Evolutionary conservation across 1,284 basidiomycete genomes (phyloP).

Genomic region (Coniophora puteana): DNA sequence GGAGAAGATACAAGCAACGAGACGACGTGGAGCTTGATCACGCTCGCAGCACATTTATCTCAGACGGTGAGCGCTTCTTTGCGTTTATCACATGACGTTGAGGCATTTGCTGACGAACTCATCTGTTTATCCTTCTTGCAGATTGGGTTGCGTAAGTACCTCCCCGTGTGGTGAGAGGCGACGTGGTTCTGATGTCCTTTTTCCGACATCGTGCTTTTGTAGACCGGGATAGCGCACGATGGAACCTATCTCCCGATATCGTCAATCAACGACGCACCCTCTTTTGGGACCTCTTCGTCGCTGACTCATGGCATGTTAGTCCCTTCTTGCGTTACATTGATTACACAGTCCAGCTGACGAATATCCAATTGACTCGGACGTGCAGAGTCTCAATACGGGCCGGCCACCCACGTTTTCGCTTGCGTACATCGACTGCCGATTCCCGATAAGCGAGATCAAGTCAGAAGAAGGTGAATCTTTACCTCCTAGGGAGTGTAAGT

Average conservation of each 20-base stretch:
- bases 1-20: slow-evolving; percentile 48
- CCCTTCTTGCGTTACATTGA: slow-evolving; percentile 1
- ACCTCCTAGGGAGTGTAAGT: slow-evolving; percentile 22
- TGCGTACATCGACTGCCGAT: slow-evolving; percentile 54
- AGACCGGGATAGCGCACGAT: slow-evolving; percentile 58
- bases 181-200: slow-evolving; percentile 12
- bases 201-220: slow-evolving; percentile 7
- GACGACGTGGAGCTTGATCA: slow-evolving; percentile 57
- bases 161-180: slow-evolving; percentile 9
- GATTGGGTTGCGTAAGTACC: slow-evolving; percentile 54
- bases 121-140: slow-evolving; percentile 28
- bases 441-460: slow-evolving; percentile 38
- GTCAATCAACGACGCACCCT: slow-evolving; percentile 50
- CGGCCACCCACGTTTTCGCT: slow-evolving; percentile 58
- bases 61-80: slow-evolving; percentile 47
- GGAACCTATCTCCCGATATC: slow-evolving; percentile 50
- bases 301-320: slow-evolving; percentile 48
- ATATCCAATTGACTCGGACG: slow-evolving; percentile 9
- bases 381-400: slow-evolving; percentile 56
- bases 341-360: not conserved
- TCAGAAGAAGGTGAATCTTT: slow-evolving; percentile 24
- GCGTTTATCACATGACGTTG: slow-evolving; percentile 7
- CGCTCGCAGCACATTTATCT: slow-evolving; percentile 50
- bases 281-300: slow-evolving; percentile 55
- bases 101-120: slow-evolving; percentile 9